phyloP scores from a whole-genome alignment of 306 rosid species.

The Inga laurina region DNA sequence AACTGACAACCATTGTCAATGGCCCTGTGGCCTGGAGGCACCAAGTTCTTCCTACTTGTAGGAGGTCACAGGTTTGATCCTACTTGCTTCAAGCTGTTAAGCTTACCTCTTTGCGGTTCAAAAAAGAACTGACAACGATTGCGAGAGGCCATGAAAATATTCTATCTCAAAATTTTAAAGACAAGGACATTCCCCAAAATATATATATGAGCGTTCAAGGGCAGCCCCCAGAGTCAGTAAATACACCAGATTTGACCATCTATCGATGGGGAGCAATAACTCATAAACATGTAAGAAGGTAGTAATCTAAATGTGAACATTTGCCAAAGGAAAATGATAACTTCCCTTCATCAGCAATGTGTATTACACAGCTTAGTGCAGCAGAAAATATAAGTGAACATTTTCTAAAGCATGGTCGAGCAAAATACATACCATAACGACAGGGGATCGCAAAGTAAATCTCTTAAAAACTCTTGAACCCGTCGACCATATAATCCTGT shows the following conservation, averaged over 20 bases:
- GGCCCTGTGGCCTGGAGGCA: background rate
- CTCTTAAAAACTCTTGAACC: conserved; percentile 90
- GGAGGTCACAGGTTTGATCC: background rate
- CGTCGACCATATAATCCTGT: conserved; percentile 89
- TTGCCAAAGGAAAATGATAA: background rate
- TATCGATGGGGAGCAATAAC: background rate
- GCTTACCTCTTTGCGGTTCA: background rate
- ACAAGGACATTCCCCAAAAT: conserved; percentile 10
- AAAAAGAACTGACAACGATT: background rate
- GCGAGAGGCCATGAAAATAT: background rate
- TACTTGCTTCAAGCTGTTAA: background rate
- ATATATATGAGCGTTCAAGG: background rate
- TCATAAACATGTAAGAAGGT: background rate
- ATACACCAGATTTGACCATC: no score
- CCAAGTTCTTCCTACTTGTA: background rate
- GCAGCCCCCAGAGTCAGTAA: background rate
- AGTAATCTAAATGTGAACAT: background rate
- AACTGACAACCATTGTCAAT: background rate
- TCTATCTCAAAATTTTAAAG: background rate
- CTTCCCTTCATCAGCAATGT: conserved; percentile 13
- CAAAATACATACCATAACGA: conserved; percentile 54
- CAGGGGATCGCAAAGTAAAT: conserved; percentile 67
- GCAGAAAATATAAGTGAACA: background rate
- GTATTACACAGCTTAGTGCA: background rate
- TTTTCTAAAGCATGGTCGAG: conserved; percentile 21